Percentiles rank a stretch among this genome's conserved stretches.
These are phyloP conservation scores for Blastomyces emzantsi DNA, from an alignment of 2,329 filamentous ascomycete species.

Conservation along the genomic window DNA sequence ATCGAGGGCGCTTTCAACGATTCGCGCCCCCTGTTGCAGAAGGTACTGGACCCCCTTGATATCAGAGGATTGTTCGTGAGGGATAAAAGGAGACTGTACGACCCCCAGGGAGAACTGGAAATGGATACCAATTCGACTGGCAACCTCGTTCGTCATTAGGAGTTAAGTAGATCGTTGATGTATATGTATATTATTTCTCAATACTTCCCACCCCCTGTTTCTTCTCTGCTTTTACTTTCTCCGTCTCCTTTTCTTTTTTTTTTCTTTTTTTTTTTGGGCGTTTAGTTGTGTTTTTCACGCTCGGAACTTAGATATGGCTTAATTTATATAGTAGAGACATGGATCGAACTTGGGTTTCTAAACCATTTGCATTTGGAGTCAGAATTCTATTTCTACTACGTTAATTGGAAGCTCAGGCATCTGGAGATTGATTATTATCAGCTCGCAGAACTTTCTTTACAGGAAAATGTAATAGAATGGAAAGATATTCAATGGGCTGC, in stretches of 20 bases:
- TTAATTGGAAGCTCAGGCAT: background rate
- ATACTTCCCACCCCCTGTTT: no score
- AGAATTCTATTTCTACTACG: background rate
- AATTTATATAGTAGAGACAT: background rate
- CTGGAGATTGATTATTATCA: background rate
- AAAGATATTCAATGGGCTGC: background rate
- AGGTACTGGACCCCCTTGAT: conserved; percentile 12
- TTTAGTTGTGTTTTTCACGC: background rate
- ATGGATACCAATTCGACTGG: background rate
- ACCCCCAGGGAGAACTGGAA: background rate
- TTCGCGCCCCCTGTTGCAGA: conserved; percentile 8
- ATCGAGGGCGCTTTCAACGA: conserved; percentile 8
- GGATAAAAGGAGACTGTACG: background rate
- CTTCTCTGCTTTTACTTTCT: no score
- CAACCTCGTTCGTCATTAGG: background rate
- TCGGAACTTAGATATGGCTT: background rate
- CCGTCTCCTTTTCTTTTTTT: background rate
- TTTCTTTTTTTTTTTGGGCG: background rate
- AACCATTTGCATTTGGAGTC: background rate
- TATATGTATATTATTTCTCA: background rate
- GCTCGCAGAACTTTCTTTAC: background rate
- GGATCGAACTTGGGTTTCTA: background rate
- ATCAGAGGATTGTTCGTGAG: conserved; percentile 10
- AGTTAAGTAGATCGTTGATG: background rate
- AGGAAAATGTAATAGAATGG: background rate